phyloP scores from a whole-genome alignment of 176 grass and related monocot genomes.

The Aegilops sharonensis region DNA sequence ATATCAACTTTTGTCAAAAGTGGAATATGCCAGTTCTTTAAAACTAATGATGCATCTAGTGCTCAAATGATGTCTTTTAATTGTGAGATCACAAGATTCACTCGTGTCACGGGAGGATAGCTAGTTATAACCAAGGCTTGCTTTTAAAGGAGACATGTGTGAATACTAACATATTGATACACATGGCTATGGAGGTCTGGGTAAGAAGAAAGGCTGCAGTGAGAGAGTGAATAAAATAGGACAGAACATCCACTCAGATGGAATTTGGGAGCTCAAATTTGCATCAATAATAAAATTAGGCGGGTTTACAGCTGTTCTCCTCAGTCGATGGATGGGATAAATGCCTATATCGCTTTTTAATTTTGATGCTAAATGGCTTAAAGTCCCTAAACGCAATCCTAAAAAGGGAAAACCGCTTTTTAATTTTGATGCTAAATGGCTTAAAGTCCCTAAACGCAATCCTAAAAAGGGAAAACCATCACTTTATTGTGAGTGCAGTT shows the following conservation, averaged over 20 bases:
- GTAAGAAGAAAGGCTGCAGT: no score
- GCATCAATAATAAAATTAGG: neutral
- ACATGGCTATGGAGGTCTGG: neutral
- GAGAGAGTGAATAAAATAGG: neutral
- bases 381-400: neutral
- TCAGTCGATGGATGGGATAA: neutral
- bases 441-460: neutral
- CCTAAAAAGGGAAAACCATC: neutral
- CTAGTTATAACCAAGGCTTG: no score
- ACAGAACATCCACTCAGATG: neutral
- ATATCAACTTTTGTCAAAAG: neutral
- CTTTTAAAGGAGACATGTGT: no score
- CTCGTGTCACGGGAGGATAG: neutral
- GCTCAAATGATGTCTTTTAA: slow-evolving; percentile 10
- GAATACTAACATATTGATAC: neutral
- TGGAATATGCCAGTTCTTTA: neutral
- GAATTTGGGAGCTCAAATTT: neutral
- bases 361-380: neutral
- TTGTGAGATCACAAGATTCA: neutral
- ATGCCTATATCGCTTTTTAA: neutral
- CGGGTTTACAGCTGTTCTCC: neutral
- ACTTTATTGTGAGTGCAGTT: neutral
- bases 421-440: neutral
- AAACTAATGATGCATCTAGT: slow-evolving; percentile 11
- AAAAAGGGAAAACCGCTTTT: neutral